Evolutionary conservation across 208 protist genomes (phyloP).

Genomic region (Trypanosoma platydactyli): DNA sequence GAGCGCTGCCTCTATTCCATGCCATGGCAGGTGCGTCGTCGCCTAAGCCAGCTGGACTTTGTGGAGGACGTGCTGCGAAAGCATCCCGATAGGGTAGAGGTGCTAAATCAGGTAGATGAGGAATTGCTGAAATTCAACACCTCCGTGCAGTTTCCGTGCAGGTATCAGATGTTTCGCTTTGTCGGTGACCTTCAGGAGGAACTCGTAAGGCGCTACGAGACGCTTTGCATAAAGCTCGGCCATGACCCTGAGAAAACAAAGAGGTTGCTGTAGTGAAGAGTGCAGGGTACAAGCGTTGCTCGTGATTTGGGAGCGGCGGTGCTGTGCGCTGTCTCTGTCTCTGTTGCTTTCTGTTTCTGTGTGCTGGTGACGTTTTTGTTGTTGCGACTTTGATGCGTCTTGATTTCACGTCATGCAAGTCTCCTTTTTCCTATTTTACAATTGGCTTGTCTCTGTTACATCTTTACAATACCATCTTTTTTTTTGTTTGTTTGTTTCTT

Average conservation of each 20-base stretch:
- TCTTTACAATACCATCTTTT: too few species aligned
- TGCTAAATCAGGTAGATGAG: slow-evolving; percentile 29
- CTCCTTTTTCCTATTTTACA: too few species aligned
- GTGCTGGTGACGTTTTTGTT: slow-evolving; percentile 9
- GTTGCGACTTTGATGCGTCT: not conserved
- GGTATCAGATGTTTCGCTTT: slow-evolving; percentile 66
- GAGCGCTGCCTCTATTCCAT: slow-evolving; percentile 47
- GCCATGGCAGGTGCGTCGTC: slow-evolving; percentile 33
- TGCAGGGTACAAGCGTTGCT: not conserved
- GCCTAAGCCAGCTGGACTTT: slow-evolving; percentile 61
- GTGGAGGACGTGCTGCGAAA: slow-evolving; percentile 50
- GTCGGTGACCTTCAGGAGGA: slow-evolving; percentile 67
- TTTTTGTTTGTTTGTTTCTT: too few species aligned
- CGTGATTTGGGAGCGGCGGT: not conserved
- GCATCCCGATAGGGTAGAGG: slow-evolving; percentile 78
- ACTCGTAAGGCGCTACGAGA: slow-evolving; percentile 48
- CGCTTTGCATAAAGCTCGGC: slow-evolving; percentile 29
- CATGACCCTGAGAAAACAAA: slow-evolving; percentile 22
- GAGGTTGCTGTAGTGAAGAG: not conserved
- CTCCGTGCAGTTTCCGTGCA: not conserved
- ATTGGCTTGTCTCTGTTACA: too few species aligned
- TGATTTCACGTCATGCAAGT: not conserved
- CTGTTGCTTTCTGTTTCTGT: not conserved
- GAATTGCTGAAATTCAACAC: slow-evolving; percentile 18
- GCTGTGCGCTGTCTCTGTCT: not conserved